Evolutionary conservation across 208 protist species (phyloP).

Genomic region (Acanthamoeba rhysodes): DNA sequence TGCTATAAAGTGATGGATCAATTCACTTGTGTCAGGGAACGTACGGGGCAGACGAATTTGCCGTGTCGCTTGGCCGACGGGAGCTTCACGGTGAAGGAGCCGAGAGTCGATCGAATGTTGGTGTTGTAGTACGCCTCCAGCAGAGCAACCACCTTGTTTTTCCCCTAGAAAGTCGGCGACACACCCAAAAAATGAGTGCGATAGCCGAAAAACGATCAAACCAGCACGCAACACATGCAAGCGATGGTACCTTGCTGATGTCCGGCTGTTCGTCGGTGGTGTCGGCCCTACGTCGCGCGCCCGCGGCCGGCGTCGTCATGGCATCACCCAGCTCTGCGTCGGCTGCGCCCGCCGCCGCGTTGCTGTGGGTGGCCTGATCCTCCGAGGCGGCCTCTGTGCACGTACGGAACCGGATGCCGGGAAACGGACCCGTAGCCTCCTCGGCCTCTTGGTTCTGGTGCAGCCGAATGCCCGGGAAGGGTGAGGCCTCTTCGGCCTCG

Average conservation of each 20-base stretch:
- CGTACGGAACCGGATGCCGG: background rate
- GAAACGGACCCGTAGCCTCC: background rate
- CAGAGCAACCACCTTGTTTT: constrained; percentile 26
- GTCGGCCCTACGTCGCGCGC: no score
- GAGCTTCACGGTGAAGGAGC: constrained; percentile 35
- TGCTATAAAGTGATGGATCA: no score
- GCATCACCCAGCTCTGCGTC: no score
- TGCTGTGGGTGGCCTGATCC: background rate
- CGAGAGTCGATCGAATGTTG: background rate
- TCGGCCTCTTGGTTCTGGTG: background rate
- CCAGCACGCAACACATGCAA: no score
- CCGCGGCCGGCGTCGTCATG: background rate
- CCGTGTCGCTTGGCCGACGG: background rate
- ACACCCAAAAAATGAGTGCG: background rate
- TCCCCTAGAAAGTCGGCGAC: background rate
- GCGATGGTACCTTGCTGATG: no score
- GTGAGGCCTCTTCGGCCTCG: background rate
- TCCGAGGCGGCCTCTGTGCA: background rate
- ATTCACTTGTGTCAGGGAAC: no score
- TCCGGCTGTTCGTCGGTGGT: no score
- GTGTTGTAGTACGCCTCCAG: constrained; percentile 49
- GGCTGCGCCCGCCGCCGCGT: background rate
- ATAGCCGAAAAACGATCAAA: no score
- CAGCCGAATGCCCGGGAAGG: constrained; percentile 36
- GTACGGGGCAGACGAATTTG: constrained; percentile 49